Conservation (phyloP, 139 green algal species). For the Chlamydomonas sp. region DNA sequence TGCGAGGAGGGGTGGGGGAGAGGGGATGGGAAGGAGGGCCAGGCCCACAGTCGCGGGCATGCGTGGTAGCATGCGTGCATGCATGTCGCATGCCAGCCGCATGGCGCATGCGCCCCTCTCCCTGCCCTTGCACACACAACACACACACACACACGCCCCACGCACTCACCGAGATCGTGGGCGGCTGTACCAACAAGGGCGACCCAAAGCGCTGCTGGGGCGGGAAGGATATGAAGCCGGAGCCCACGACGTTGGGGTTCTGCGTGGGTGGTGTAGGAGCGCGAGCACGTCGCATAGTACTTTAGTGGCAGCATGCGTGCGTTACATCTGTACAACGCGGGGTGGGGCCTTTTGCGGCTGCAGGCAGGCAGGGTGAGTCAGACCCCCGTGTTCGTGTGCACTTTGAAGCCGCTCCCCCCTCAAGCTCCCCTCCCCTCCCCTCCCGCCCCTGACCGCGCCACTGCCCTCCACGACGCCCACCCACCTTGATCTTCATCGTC, state of each 20-base stretch:
- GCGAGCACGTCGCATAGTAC: no score
- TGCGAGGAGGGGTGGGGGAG: neutral
- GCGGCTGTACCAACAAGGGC: slow-evolving; percentile 39
- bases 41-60: neutral
- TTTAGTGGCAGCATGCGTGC: no score
- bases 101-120: neutral
- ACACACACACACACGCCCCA: neutral
- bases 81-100: neutral
- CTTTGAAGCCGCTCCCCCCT: no score
- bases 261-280: neutral
- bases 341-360: no score
- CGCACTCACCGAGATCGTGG: slow-evolving; percentile 40
- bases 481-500: no score
- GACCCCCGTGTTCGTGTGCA: no score
- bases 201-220: slow-evolving; percentile 45
- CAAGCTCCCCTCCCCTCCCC: no score
- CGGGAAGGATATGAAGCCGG: slow-evolving; percentile 42
- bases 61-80: neutral
- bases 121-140: neutral
- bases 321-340: no score
- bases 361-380: no score
- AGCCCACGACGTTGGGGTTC: slow-evolving; percentile 30
- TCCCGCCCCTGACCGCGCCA: no score
- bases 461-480: no score
- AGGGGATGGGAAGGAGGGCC: neutral